Conservation (phyloP, 495 filamentous ascomycete genomes). For the Trichoderma parareesei region DNA sequence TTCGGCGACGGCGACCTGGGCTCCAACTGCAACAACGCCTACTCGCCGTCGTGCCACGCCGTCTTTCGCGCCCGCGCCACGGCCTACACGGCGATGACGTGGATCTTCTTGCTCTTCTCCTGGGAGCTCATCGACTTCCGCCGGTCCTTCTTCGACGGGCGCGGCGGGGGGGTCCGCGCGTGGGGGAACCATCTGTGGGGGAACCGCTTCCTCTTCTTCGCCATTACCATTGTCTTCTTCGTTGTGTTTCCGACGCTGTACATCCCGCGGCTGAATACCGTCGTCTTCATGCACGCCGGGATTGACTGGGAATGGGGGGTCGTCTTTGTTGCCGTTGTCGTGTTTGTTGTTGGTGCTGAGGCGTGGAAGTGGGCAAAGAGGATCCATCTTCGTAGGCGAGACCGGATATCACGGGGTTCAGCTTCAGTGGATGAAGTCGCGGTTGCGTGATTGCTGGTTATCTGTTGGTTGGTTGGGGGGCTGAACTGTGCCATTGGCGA, state of each 20-base stretch:
- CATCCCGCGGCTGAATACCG: conserved; percentile 55
- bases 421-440: not conserved
- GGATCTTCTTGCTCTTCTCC: conserved; percentile 56
- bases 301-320: conserved; percentile 65
- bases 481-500: no score
- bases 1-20: conserved; percentile 53
- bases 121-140: conserved; percentile 64
- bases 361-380: conserved; percentile 57
- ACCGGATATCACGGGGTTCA: not conserved
- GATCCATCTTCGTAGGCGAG: conserved; percentile 1
- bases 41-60: conserved; percentile 43
- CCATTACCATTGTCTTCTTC: conserved; percentile 55
- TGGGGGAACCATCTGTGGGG: conserved; percentile 49
- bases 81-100: conserved; percentile 60
- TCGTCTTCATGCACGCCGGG: conserved; percentile 60
- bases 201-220: conserved; percentile 65
- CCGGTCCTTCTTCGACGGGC: conserved; percentile 53
- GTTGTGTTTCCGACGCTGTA: conserved; percentile 63
- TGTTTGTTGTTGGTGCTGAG: conserved; percentile 54
- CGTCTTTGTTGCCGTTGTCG: conserved; percentile 42
- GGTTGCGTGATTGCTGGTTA: not conserved
- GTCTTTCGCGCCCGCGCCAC: conserved; percentile 63
- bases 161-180: conserved; percentile 41
- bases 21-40: conserved; percentile 51
- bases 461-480: not conserved